Base-by-base conservation (phyloP, 306 rosid genomes). In the Citrullus colocynthis region DNA sequence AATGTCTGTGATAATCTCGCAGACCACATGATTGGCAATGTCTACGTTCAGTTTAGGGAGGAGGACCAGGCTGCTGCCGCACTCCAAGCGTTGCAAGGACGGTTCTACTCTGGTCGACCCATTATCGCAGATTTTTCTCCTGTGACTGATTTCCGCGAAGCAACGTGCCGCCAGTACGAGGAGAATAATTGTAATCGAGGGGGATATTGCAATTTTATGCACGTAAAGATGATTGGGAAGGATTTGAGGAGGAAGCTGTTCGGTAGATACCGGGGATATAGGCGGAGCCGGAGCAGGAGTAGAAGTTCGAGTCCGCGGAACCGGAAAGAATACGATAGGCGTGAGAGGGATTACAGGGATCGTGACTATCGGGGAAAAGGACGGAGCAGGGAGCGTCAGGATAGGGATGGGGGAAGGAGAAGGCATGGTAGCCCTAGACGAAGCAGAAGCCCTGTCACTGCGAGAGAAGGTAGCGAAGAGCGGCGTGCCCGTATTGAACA, bases 401-500 rank as follows among this genome's bases (percentile, higher is more conserved):
- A 83, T 3, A 60, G 87, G 44, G 90, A 87, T 52, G 82, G 81
- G 37, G 87, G 84, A 34, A 83, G 88, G 69, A 80, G 85, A 60
- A 84, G 83, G 42, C 85, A 84, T 41, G 80, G 82, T 15, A 83
- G 89, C 67, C 83, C 83, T 2, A 80, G 86, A 54, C 74, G 86
- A 45, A 83, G 89, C 59, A 65, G 79, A 44, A 90, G 92, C 21
- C 87, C 85, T 7, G 81, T 49, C 28, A 14, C 4, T 48, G 59
- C 7, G 24, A 90, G 96, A 82, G 88, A 90, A 66, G 92, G 91
- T 30, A 90, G 92, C 48, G 92, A 88, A 85, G 96, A 90, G 44
- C 87, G 92, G 20, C 88, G 96, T 21, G 92, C 96, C 4, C 87
- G 96, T 78, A 90, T 90, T 8, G 92, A 88, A 78, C 92, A 88